These are phyloP conservation scores for Coccomyxa sp. DNA, from an alignment of 139 green algal species.

Conservation along the genomic window DNA sequence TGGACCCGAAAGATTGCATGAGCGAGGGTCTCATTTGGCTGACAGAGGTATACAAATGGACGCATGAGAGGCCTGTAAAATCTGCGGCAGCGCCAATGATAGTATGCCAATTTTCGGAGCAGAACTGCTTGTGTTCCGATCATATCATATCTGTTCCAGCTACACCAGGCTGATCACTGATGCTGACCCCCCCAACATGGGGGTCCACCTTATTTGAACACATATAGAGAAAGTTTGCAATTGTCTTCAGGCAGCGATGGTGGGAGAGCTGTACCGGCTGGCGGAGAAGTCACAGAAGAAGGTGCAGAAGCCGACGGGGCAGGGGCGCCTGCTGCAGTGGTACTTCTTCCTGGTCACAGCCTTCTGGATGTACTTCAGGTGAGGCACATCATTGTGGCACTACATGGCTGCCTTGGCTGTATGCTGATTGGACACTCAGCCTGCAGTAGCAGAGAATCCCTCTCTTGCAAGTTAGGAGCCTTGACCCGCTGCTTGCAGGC, in stretches of 20 bases:
- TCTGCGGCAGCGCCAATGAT: not conserved
- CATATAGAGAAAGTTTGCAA: conserved; percentile 23
- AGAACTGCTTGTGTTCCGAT: not conserved
- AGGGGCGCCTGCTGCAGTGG: conserved; percentile 55
- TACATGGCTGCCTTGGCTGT: too few species aligned
- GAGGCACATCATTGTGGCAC: too few species aligned
- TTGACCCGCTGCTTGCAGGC: too few species aligned
- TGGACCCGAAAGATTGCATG: not conserved
- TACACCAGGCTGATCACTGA: not conserved
- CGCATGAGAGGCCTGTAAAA: not conserved
- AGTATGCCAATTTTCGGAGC: too few species aligned
- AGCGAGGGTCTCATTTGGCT: not conserved
- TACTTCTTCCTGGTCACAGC: conserved; percentile 87
- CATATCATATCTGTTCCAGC: not conserved
- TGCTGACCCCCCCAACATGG: not conserved
- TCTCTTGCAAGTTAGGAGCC: too few species aligned
- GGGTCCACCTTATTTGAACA: not conserved
- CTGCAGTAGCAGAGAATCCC: too few species aligned
- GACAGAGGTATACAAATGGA: not conserved
- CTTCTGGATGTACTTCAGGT: conserved; percentile 92
- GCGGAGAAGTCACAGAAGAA: conserved; percentile 61
- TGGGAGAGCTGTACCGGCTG: conserved; percentile 78
- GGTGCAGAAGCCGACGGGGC: conserved; percentile 29
- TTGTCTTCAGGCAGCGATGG: conserved; percentile 44
- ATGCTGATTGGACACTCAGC: too few species aligned